Base-by-base conservation (phyloP, 2,329 filamentous ascomycete genomes). In the Hypoxylon sp. region DNA sequence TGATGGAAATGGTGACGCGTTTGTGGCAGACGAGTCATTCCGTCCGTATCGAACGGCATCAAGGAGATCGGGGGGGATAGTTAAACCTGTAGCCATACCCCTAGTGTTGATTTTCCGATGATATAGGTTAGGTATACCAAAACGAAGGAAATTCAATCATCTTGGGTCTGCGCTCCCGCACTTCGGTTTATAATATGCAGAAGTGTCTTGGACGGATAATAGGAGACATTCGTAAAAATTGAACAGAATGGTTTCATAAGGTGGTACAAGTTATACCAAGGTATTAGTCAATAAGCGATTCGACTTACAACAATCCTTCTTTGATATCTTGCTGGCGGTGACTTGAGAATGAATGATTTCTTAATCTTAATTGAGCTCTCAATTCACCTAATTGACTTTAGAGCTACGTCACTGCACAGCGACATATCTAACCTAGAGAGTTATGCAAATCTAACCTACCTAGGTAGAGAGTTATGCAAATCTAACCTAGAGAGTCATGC, bases 121-220 rank as follows among this genome's bases (percentile, higher is more conserved):
- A n/a, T n/a, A n/a, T n/a, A n/a, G n/a, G n/a, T 28, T 8, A 32
- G 8, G 11, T 6, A 32, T 32, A 32, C 11, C 30, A 6, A 32
- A 39, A 13, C n/a, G 34, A 15, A 11, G 8, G 3, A 41, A 19
- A 41, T 19, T 19, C n/a, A 6, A 13, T 41, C n/a, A 2, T n/a
- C 8, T 6, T 6, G 6, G 6, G 6, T 41, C n/a, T 19, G 37
- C 7, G 5, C 34, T 47, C 30, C 5, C 5, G 22, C 15, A 8
- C 6, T 8, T 28, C 5, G 15, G 22, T 17, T 17, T 2, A 13
- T n/a, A 20, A 13, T 26, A 30, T 46, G 41, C n/a, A 50, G 26
- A 28, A n/a, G 22, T 48, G 32, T 52, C 30, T 52, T 13, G 20
- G 8, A 30, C 58, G 61, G 65, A 54, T 59, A 54, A 51, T 65